These are phyloP conservation scores for Cryptosporidium felis DNA, from an alignment of 169 alveolate species.

Conservation along the genomic window DNA sequence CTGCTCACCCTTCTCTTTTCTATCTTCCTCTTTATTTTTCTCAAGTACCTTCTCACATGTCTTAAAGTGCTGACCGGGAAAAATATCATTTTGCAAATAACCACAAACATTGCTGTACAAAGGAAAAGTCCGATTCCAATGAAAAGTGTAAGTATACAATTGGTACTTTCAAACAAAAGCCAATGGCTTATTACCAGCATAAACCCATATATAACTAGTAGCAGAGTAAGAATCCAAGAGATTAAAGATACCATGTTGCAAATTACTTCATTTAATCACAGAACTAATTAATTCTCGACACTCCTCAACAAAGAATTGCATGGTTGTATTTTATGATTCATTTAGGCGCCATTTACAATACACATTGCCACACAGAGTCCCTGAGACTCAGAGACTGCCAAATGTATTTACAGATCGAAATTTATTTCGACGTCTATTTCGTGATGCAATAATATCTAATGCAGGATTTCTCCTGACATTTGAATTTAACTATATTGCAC, in stretches of 20 bases:
- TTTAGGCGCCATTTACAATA: slow-evolving; percentile 58
- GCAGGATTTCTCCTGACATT: too few relatives aligned
- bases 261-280: background rate
- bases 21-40: background rate
- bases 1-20: background rate
- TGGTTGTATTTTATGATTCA: background rate
- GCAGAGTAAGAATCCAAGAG: slow-evolving; percentile 2
- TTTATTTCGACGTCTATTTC: too few relatives aligned
- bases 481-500: too few relatives aligned
- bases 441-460: too few relatives aligned
- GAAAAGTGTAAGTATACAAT: background rate
- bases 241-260: slow-evolving; percentile 7
- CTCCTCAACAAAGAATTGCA: too few relatives aligned
- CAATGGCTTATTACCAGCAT: slow-evolving; percentile 20
- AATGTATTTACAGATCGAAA: slow-evolving; percentile 30
- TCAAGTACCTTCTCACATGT: slow-evolving; percentile 4
- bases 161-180: background rate
- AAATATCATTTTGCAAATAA: background rate
- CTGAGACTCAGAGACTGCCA: slow-evolving; percentile 54
- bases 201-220: slow-evolving; percentile 18
- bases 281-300: too few relatives aligned
- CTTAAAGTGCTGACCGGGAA: slow-evolving; percentile 23
- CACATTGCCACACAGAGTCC: slow-evolving; percentile 56
- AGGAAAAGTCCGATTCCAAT: slow-evolving; percentile 13
- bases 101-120: background rate